These are phyloP conservation scores for Eremomyces bilateralis DNA, from an alignment of 495 filamentous ascomycete genomes.

Conservation along the genomic window DNA sequence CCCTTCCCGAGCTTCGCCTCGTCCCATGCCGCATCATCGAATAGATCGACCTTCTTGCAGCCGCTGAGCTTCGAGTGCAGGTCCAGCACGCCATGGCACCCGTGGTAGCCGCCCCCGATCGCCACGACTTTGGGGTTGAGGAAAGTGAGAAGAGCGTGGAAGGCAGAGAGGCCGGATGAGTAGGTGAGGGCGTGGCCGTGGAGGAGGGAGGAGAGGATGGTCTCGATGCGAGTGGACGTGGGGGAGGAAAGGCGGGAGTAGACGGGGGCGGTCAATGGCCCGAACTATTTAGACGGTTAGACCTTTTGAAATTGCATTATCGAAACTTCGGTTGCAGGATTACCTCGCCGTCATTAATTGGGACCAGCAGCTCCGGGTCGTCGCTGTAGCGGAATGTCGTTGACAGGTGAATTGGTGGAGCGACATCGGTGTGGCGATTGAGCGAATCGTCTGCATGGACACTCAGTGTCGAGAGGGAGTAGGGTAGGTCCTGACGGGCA, in stretches of 20 bases:
- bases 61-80: slow-evolving; percentile 51
- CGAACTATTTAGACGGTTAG: no score
- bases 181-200: slow-evolving; percentile 52
- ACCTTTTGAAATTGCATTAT: no score
- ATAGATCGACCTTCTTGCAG: slow-evolving; percentile 33
- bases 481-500: neutral
- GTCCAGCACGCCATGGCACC: slow-evolving; percentile 63
- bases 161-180: slow-evolving; percentile 64
- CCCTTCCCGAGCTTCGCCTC: slow-evolving; percentile 26
- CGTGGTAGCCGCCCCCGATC: slow-evolving; percentile 75
- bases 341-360: slow-evolving; percentile 25
- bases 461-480: slow-evolving; percentile 41
- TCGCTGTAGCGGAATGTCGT: slow-evolving; percentile 68
- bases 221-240: slow-evolving; percentile 64
- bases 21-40: slow-evolving; percentile 18
- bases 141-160: slow-evolving; percentile 59
- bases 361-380: slow-evolving; percentile 39
- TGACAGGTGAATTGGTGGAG: slow-evolving; percentile 66
- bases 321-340: no score
- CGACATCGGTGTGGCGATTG: slow-evolving; percentile 50
- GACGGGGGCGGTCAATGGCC: slow-evolving; percentile 23
- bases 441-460: slow-evolving; percentile 73
- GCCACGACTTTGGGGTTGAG: slow-evolving; percentile 59
- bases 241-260: slow-evolving; percentile 65
- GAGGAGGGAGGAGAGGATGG: slow-evolving; percentile 50